Evolutionary conservation across 73 alveolate genomes (phyloP).

Genomic region (Stentor roeselii): DNA sequence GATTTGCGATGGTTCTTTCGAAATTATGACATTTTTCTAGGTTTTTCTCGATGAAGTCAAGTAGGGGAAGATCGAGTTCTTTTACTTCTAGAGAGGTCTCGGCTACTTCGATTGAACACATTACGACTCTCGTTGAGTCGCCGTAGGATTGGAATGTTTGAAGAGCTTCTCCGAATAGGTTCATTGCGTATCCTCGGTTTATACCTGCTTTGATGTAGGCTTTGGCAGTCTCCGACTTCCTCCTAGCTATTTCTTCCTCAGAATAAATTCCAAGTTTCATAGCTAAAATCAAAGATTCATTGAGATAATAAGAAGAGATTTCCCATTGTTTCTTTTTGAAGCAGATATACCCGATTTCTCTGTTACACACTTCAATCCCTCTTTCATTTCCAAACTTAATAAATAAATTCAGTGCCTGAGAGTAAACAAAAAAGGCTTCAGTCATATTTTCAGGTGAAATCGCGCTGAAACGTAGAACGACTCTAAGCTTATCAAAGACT

Average conservation of each 20-base stretch:
- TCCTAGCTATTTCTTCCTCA: background rate
- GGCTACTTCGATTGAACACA: background rate
- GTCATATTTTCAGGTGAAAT: background rate
- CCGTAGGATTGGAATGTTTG: background rate
- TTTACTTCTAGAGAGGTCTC: background rate
- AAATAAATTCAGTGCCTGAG: conserved; percentile 17
- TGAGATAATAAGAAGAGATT: background rate
- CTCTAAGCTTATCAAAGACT: conserved; percentile 12
- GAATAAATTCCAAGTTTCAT: background rate
- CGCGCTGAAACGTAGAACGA: background rate
- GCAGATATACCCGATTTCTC: background rate
- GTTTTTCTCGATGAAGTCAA: background rate
- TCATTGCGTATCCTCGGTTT: background rate
- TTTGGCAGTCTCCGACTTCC: conserved; percentile 10
- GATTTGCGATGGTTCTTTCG: background rate
- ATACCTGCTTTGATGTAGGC: conserved; percentile 17
- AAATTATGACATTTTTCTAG: too few species aligned
- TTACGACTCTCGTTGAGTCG: too few species aligned
- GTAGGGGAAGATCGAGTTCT: background rate
- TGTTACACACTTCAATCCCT: background rate
- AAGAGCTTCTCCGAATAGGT: background rate
- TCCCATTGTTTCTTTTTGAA: background rate
- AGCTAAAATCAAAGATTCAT: background rate
- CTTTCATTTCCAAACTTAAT: conserved; percentile 16
- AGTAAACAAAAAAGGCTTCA: background rate